These are phyloP conservation scores for Fusarium sp. DNA, from an alignment of 2,329 filamentous ascomycete genomes.

Conservation along the genomic window DNA sequence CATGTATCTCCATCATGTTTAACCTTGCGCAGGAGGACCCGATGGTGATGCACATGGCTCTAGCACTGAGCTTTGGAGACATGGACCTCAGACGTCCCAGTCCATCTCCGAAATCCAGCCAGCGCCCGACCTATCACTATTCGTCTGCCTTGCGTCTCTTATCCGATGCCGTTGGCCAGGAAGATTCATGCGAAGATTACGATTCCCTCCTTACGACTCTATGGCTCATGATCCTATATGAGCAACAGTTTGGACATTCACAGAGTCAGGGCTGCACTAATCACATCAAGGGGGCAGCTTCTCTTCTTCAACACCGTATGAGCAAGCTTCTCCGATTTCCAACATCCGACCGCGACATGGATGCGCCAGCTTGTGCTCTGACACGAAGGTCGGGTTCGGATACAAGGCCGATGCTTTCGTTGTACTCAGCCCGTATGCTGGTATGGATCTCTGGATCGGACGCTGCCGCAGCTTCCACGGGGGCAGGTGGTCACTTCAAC, in stretches of 20 bases:
- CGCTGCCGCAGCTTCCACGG: conserved; percentile 45
- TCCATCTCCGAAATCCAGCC: background rate
- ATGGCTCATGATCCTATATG: conserved; percentile 51
- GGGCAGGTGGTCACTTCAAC: conserved; percentile 48
- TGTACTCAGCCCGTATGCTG: conserved; percentile 48
- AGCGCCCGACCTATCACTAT: conserved; percentile 40
- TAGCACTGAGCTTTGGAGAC: background rate
- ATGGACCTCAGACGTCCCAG: background rate
- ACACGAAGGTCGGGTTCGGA: background rate
- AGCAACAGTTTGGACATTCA: conserved; percentile 51
- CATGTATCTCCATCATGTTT: background rate
- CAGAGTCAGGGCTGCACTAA: conserved; percentile 44
- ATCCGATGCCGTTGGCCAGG: conserved; percentile 40
- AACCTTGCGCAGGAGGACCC: background rate
- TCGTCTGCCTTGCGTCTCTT: conserved; percentile 45
- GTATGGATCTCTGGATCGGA: conserved; percentile 49
- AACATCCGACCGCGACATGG: background rate
- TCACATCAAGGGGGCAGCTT: conserved; percentile 48
- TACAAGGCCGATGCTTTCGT: conserved; percentile 35
- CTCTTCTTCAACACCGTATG: conserved; percentile 44
- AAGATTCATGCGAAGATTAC: conserved; percentile 36
- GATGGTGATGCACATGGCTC: background rate
- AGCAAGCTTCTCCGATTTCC: conserved; percentile 1
- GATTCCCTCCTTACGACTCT: conserved; percentile 47
- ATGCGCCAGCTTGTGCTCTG: background rate